Evolutionary conservation across 768 basidiomycete species (phyloP).

Genomic region (Pleurotus djamor): DNA sequence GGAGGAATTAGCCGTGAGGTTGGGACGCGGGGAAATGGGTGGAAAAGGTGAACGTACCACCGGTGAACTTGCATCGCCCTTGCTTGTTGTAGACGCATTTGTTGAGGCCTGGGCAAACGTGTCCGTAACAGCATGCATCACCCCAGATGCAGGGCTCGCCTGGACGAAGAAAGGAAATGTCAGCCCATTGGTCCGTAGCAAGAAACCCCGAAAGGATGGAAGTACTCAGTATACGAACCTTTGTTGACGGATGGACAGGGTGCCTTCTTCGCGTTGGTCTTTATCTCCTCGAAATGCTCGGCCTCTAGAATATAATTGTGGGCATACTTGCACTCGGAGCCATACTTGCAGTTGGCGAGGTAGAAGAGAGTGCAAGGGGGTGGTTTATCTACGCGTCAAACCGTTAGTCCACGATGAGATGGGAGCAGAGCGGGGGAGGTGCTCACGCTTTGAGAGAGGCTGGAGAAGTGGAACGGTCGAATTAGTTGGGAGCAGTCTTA

Average conservation of each 20-base stretch:
- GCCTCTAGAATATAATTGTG: conserved; percentile 59
- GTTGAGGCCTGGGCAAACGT: conserved; percentile 42
- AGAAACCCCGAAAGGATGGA: no score
- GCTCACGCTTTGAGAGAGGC: conserved; percentile 64
- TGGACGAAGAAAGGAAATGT: conserved; percentile 16
- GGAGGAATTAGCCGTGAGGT: background rate
- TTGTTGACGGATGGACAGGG: conserved; percentile 61
- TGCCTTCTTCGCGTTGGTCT: conserved; percentile 55
- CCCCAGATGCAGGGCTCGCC: conserved; percentile 59
- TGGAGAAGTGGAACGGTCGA: conserved; percentile 24
- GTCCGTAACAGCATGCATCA: conserved; percentile 56
- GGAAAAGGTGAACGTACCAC: conserved; percentile 35
- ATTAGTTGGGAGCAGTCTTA: conserved; percentile 7
- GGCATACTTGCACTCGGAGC: conserved; percentile 54
- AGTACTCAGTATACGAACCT: conserved; percentile 29
- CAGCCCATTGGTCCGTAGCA: no score
- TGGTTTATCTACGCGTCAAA: conserved; percentile 39
- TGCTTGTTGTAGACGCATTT: conserved; percentile 49
- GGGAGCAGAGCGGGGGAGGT: background rate
- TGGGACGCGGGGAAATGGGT: conserved; percentile 4
- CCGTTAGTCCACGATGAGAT: background rate
- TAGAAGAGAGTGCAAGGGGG: conserved; percentile 70
- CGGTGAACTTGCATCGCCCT: conserved; percentile 61
- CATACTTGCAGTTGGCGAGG: conserved; percentile 58
- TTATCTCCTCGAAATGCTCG: conserved; percentile 53